Base-by-base conservation (phyloP, 805 yeast species). In the Metschnikowia noctiluminum region DNA sequence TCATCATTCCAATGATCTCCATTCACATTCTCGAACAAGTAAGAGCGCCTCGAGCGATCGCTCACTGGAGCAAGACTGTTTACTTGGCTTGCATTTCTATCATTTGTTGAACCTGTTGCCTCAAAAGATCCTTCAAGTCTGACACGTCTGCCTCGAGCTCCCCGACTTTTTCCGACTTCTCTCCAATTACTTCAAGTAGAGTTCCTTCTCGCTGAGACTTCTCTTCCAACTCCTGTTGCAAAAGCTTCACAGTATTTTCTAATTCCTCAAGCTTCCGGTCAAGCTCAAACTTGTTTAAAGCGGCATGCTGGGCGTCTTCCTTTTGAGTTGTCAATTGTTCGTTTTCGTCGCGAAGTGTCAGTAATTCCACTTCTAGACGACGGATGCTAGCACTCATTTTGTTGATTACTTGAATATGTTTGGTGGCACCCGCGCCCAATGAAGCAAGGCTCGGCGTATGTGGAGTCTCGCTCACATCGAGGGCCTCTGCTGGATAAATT, bases 121-220 rank as follows among this genome's bases (percentile, higher is more conserved):
- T 77, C 64, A 89, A 78, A 72, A 94, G 73, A 41, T 88, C 95
- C 66, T 94, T 94, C 66, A 92, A 74, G 66, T 94, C 99, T 5
- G 74, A 77, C 14, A 94, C 92, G 61, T 94, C 99, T 7, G 95
- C 96, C 55, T 76, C 78, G 40, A 94, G 74, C 65, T 94, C 99
- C 48, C 83, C 87, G 6, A 88, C 92, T 53, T 74, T 77, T 63
- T 95, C 99, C 6, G 89, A 77, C 62, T 90, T 90, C 62, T 91
- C 97, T 6, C 96, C 96, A 13, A 92, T 73, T 49, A 87, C 62
- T 56, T 82, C 87, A 40, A 90, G 67, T 42, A 87, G 78, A 6
- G 85, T 79, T 47, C 77, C 74, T 51, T 81, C 81, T 6, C 79
- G 54, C 48, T 54, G 35, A 7, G 65, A 59, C 45, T 69, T 67